Evolutionary conservation across 331 rosid species (phyloP).

Genomic region (Malus hybrid): DNA sequence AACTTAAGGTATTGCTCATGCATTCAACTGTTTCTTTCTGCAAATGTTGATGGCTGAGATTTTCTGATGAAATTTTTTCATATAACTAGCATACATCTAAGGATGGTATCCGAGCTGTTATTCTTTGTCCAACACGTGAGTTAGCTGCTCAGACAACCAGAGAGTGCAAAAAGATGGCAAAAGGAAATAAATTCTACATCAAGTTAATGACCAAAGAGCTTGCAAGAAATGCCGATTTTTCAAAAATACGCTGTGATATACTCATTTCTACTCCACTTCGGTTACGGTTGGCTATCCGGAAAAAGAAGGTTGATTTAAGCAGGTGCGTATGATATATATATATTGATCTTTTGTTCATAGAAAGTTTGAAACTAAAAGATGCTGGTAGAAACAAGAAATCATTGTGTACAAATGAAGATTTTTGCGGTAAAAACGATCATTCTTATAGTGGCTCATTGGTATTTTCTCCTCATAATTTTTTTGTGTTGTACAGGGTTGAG

Average conservation of each 20-base stretch:
- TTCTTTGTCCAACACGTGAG: conserved; percentile 84
- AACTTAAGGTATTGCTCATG: conserved; percentile 57
- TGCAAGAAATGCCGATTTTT: conserved; percentile 53
- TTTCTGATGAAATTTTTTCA: conserved; percentile 14
- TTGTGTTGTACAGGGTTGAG: conserved; percentile 59
- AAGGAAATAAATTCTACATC: conserved; percentile 50
- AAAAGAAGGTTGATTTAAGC: conserved; percentile 64
- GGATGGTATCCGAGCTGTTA: conserved; percentile 70
- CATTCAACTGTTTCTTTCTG: conserved; percentile 7
- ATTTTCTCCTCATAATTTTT: not conserved
- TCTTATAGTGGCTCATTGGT: not conserved
- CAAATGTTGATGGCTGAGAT: conserved; percentile 7
- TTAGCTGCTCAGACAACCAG: conserved; percentile 77
- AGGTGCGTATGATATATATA: conserved; percentile 43
- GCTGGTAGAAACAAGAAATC: not conserved
- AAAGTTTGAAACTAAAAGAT: not conserved
- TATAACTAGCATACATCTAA: conserved; percentile 43
- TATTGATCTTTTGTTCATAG: not conserved
- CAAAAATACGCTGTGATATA: conserved; percentile 63
- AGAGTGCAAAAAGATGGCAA: conserved; percentile 81
- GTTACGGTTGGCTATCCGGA: conserved; percentile 47
- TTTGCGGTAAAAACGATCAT: not conserved
- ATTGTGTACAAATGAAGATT: not conserved
- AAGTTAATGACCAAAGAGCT: conserved; percentile 67
- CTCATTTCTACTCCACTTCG: conserved; percentile 90